Evolutionary conservation across 2,329 filamentous ascomycete genomes (phyloP).

Genomic region (Taxawa tesnikishii): DNA sequence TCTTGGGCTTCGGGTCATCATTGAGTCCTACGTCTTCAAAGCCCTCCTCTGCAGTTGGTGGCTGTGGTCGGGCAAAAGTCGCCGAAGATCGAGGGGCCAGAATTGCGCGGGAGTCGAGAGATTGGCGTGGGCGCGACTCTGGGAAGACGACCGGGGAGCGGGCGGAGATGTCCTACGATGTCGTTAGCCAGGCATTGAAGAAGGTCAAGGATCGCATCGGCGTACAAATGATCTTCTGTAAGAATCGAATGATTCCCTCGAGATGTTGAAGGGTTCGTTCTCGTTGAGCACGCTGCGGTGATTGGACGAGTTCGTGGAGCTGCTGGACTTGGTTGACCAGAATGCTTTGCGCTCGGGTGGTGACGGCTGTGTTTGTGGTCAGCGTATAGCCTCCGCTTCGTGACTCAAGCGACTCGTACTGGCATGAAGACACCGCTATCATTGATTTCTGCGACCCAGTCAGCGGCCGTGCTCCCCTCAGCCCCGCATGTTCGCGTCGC

Average conservation of each 20-base stretch:
- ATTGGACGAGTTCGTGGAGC: constrained; percentile 43
- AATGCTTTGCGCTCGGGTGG: constrained; percentile 73
- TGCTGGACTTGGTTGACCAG: constrained; percentile 48
- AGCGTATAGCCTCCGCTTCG: neutral
- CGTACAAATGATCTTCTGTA: constrained; percentile 90
- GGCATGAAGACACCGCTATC: constrained; percentile 92
- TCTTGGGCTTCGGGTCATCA: constrained; percentile 64
- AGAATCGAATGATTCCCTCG: constrained; percentile 91
- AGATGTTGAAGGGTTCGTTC: constrained; percentile 90
- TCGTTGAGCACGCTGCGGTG: constrained; percentile 59
- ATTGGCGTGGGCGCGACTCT: constrained; percentile 53
- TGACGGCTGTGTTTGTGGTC: constrained; percentile 51
- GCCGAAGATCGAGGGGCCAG: constrained; percentile 26
- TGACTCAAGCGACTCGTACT: constrained; percentile 49
- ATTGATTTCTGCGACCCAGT: constrained; percentile 61
- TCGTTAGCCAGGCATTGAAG: constrained; percentile 6
- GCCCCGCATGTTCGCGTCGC: constrained; percentile 5
- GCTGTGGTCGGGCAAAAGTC: constrained; percentile 18
- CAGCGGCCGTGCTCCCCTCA: constrained; percentile 1
- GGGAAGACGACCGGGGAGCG: constrained; percentile 62
- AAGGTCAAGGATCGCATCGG: constrained; percentile 10
- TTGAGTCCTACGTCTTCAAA: constrained; percentile 87
- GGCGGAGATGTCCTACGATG: constrained; percentile 70
- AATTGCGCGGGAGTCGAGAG: constrained; percentile 58
- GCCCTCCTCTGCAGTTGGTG: constrained; percentile 45